Percentiles rank a stretch among this genome's conserved stretches.
phyloP scores from a whole-genome alignment of 306 rosid species.

The Sesbania bispinosa region DNA sequence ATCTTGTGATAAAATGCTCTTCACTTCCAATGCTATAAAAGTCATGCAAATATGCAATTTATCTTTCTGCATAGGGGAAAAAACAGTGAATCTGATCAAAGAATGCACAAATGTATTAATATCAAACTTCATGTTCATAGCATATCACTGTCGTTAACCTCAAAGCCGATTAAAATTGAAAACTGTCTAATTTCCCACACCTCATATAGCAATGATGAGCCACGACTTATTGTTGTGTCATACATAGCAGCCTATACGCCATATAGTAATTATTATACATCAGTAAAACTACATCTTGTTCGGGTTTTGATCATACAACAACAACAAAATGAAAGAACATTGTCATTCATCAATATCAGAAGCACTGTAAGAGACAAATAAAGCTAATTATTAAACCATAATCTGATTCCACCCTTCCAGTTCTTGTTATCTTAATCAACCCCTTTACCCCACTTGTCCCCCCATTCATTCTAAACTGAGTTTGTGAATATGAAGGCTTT shows the following conservation, averaged over 20 bases:
- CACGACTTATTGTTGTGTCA: not conserved
- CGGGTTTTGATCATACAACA: not conserved
- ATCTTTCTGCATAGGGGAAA: not conserved
- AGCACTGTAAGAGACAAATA: too few relatives aligned
- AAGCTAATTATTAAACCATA: not conserved
- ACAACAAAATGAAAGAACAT: not conserved
- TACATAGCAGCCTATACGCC: not conserved
- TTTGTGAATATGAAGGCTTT: too few relatives aligned
- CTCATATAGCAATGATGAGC: not conserved
- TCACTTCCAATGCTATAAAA: not conserved
- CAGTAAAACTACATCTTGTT: not conserved
- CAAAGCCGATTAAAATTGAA: not conserved
- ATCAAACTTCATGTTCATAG: not conserved
- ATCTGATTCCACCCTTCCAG: not conserved
- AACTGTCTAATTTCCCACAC: not conserved
- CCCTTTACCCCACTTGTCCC: too few relatives aligned
- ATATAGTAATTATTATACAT: too few relatives aligned
- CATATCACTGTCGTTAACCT: not conserved
- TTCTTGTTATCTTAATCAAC: not conserved
- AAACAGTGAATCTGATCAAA: not conserved
- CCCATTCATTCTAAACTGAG: too few relatives aligned
- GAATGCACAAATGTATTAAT: not conserved
- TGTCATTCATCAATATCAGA: not conserved
- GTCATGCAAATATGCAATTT: not conserved
- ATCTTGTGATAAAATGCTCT: not conserved